phyloP scores from a whole-genome alignment of 23 red algal genomes.

The Agarophyton chilense region DNA sequence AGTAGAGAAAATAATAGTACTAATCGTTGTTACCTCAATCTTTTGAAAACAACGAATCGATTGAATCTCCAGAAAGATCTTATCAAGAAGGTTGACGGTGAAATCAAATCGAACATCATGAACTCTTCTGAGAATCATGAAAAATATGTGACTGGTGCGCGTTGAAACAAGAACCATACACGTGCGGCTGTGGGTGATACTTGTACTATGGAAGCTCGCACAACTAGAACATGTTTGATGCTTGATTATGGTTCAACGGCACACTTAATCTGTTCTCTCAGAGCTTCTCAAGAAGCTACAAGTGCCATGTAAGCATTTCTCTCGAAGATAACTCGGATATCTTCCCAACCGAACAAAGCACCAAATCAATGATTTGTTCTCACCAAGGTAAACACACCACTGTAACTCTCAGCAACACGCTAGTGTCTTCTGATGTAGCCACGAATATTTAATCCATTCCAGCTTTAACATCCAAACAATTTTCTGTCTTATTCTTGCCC shows the following conservation, averaged over 20 bases:
- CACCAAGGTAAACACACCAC: not conserved
- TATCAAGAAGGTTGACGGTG: too few relatives aligned
- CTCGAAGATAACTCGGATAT: constrained; percentile 20
- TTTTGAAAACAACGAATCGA: too few relatives aligned
- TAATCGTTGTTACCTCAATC: too few relatives aligned
- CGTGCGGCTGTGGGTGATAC: too few relatives aligned
- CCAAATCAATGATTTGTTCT: not conserved
- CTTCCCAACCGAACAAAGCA: not conserved
- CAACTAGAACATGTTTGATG: not conserved
- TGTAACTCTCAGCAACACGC: not conserved
- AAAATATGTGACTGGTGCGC: too few relatives aligned
- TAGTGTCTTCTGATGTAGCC: not conserved
- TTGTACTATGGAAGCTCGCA: not conserved
- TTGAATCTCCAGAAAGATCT: too few relatives aligned
- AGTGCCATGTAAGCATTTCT: not conserved
- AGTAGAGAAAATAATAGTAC: too few relatives aligned
- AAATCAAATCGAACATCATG: too few relatives aligned
- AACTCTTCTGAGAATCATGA: too few relatives aligned
- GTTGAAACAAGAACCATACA: too few relatives aligned
- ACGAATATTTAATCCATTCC: constrained; percentile 4
- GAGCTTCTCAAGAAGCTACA: not conserved
- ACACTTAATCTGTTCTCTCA: not conserved
- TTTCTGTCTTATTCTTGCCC: not conserved
- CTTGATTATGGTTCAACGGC: not conserved
- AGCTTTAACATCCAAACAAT: not conserved